Conservation (phyloP, 129 eudicot genomes). For the Helichrysum umbraculigerum region DNA sequence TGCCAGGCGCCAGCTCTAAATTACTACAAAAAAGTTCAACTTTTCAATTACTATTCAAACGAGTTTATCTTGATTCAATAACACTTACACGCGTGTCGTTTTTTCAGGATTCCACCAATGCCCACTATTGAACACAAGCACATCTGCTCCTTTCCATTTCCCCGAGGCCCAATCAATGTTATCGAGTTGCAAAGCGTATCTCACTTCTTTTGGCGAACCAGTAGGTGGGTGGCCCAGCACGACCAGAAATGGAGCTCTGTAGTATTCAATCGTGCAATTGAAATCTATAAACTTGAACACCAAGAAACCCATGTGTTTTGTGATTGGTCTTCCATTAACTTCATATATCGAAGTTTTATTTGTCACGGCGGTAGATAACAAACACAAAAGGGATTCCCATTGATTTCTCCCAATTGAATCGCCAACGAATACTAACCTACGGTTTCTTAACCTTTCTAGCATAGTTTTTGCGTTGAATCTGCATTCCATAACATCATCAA, state of each 20-base stretch:
- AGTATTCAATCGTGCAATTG: slow-evolving; percentile 85
- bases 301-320: slow-evolving; percentile 73
- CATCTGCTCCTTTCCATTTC: slow-evolving; percentile 71
- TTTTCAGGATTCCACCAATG: slow-evolving; percentile 92
- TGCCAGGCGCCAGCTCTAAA: background rate
- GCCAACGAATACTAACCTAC: slow-evolving; percentile 75
- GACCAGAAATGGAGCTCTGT: slow-evolving; percentile 76
- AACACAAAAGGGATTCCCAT: slow-evolving; percentile 90
- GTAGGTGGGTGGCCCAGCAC: slow-evolving; percentile 65
- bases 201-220: slow-evolving; percentile 53
- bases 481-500: slow-evolving; percentile 18
- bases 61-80: background rate
- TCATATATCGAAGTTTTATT: slow-evolving; percentile 66
- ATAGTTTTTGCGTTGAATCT: slow-evolving; percentile 72
- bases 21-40: background rate
- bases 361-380: slow-evolving; percentile 62
- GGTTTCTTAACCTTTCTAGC: slow-evolving; percentile 65
- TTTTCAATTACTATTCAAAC: background rate
- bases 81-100: slow-evolving; percentile 61
- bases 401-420: slow-evolving; percentile 94
- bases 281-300: slow-evolving; percentile 61
- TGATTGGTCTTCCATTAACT: slow-evolving; percentile 76
- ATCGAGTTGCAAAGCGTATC: slow-evolving; percentile 65
- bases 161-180: slow-evolving; percentile 66
- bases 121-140: slow-evolving; percentile 71